These are phyloP conservation scores for Podospora conica DNA, from an alignment of 495 filamentous ascomycete species.

Conservation along the genomic window DNA sequence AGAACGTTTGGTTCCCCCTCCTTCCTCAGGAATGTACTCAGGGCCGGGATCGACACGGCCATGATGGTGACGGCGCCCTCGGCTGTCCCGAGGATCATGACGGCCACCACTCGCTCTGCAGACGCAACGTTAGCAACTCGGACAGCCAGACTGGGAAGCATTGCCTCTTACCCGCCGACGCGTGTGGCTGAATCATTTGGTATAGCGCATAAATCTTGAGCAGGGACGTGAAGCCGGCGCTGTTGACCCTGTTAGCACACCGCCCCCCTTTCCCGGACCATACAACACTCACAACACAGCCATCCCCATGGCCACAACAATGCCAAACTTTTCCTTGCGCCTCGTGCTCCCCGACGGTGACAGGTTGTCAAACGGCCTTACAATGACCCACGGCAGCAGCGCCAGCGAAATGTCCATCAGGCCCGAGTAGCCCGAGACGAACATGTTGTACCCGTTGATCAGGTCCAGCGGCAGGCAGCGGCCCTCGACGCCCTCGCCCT, in stretches of 20 bases:
- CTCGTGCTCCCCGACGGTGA: not conserved
- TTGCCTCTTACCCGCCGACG: not conserved
- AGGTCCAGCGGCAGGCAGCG: not conserved
- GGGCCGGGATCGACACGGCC: constrained; percentile 12
- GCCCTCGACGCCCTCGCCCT: not conserved
- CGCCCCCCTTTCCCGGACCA: not conserved
- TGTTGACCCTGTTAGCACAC: not conserved
- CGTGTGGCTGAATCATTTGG: not conserved
- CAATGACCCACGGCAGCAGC: constrained; percentile 27
- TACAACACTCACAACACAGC: constrained; percentile 13
- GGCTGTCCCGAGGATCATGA: constrained; percentile 16
- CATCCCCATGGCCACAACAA: constrained; percentile 29
- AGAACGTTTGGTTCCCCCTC: not conserved
- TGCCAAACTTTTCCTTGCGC: constrained; percentile 26
- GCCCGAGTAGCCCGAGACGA: constrained; percentile 20
- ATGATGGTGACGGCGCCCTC: constrained; percentile 17
- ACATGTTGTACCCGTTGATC: constrained; percentile 14
- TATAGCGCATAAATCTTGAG: constrained; percentile 9
- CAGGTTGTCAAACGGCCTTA: constrained; percentile 15
- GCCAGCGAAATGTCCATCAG: constrained; percentile 28
- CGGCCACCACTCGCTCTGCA: constrained; percentile 3
- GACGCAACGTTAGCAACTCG: not conserved
- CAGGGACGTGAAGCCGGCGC: constrained; percentile 13
- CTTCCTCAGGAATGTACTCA: not conserved
- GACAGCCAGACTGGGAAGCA: not conserved